A percentile compares a stretch with the other conserved stretches of the same genome.
These are phyloP conservation scores for Alternaria consortialis DNA, from an alignment of 2,329 filamentous ascomycete genomes.

Conservation along the genomic window DNA sequence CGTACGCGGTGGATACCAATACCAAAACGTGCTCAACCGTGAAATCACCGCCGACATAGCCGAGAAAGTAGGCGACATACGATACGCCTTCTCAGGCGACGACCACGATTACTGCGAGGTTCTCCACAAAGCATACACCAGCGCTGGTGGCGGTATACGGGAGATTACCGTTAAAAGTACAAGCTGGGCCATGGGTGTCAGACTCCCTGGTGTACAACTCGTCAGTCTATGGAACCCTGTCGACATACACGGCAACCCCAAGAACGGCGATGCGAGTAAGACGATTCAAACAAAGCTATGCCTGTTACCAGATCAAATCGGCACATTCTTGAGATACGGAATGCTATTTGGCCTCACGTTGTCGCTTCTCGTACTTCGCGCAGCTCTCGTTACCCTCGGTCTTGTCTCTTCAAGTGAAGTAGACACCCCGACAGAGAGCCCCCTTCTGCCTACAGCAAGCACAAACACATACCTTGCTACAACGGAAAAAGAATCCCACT, in stretches of 20 bases:
- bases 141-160: constrained; percentile 64
- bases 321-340: constrained; percentile 82
- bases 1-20: constrained; percentile 86
- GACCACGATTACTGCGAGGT: constrained; percentile 98
- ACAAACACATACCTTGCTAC: constrained; percentile 23
- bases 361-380: constrained; percentile 56
- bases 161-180: constrained; percentile 97
- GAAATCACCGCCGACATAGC: constrained; percentile 79
- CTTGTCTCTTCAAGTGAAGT: constrained; percentile 21
- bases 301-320: constrained; percentile 85
- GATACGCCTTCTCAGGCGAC: constrained; percentile 91
- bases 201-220: constrained; percentile 85
- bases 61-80: constrained; percentile 79
- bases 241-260: constrained; percentile 58
- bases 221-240: constrained; percentile 93
- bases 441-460: constrained; percentile 43
- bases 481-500: constrained; percentile 35
- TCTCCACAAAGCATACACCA: constrained; percentile 72
- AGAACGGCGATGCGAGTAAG: constrained; percentile 50
- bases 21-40: constrained; percentile 89
- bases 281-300: constrained; percentile 92
- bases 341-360: constrained; percentile 67
- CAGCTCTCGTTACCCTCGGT: constrained; percentile 49
- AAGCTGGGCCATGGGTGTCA: constrained; percentile 95
- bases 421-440: constrained; percentile 12